Percentiles rank a stretch among this genome's conserved stretches.
phyloP scores from a whole-genome alignment of 2,329 filamentous ascomycete genomes.

The Colletotrichum sublineola region DNA sequence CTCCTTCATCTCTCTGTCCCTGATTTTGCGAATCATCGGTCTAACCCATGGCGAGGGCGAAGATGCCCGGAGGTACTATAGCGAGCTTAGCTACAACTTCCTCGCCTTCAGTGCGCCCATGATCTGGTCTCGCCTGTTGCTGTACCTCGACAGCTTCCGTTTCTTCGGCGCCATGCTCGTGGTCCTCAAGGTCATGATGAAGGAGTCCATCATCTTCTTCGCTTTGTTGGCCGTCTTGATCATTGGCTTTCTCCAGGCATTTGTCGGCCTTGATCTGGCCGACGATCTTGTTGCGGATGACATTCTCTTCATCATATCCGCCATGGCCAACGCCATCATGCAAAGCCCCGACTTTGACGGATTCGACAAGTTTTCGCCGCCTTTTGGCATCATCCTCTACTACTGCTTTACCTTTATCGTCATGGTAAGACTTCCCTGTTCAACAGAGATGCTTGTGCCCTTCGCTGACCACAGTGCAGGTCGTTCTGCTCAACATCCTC shows the following conservation, averaged over 20 bases:
- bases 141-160: constrained; percentile 92
- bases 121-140: constrained; percentile 94
- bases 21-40: constrained; percentile 84
- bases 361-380: constrained; percentile 91
- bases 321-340: constrained; percentile 92
- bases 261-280: constrained; percentile 89
- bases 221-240: constrained; percentile 88
- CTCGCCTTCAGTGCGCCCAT: constrained; percentile 93
- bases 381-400: constrained; percentile 95
- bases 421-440: constrained; percentile 72
- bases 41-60: constrained; percentile 70
- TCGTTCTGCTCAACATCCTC: constrained; percentile 90
- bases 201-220: constrained; percentile 96
- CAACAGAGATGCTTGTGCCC: rapidly evolving
- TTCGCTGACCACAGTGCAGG: constrained; percentile 49
- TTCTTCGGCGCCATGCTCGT: constrained; percentile 99
- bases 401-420: constrained; percentile 98
- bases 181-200: constrained; percentile 95
- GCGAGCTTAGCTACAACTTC: constrained; percentile 91
- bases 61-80: constrained; percentile 72
- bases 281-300: constrained; percentile 79
- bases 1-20: constrained; percentile 80
- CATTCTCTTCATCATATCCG: constrained; percentile 79
- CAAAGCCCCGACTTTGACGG: constrained; percentile 89
- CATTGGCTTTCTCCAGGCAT: constrained; percentile 90